Evolutionary conservation across 768 basidiomycete species (phyloP).

Genomic region (Leccinum barrowsii): DNA sequence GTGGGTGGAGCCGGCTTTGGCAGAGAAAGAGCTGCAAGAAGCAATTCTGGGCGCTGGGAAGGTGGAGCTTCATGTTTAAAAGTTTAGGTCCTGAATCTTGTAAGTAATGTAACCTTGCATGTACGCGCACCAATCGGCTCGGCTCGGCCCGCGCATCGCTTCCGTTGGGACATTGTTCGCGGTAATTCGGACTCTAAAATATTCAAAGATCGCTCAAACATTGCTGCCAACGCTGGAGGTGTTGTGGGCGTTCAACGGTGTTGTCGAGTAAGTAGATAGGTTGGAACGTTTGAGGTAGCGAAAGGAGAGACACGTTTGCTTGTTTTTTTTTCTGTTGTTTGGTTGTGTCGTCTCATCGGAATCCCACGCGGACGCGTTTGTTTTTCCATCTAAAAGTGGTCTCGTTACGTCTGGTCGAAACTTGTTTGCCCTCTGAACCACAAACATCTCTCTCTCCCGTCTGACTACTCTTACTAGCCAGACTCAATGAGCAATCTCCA

Average conservation of each 20-base stretch:
- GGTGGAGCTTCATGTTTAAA: constrained; percentile 60
- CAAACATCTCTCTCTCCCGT: neutral
- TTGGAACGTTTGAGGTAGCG: no score
- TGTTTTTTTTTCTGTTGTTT: constrained; percentile 4
- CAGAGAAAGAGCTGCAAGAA: constrained; percentile 49
- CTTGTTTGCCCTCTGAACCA: neutral
- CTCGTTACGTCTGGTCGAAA: constrained; percentile 1
- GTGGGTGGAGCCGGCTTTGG: constrained; percentile 84
- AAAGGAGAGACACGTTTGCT: neutral
- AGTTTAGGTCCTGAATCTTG: neutral
- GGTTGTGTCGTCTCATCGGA: constrained; percentile 15
- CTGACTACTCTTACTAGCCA: neutral
- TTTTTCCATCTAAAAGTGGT: constrained; percentile 21
- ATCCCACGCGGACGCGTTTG: constrained; percentile 18
- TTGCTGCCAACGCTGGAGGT: neutral
- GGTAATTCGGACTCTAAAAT: constrained; percentile 15
- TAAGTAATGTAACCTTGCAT: neutral
- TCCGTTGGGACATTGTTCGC: constrained; percentile 16
- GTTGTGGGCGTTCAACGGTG: neutral
- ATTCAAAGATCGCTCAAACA: constrained; percentile 16
- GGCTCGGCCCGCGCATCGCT: constrained; percentile 22
- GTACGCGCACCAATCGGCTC: neutral
- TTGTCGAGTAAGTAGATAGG: no score
- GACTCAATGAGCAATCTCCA: constrained; percentile 36
- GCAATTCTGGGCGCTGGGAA: constrained; percentile 49